Evolutionary conservation across 2,329 filamentous ascomycete species (phyloP), one percentile per base, ranked within the genome.

Genomic region (Rhynchosporium secalis): DNA sequence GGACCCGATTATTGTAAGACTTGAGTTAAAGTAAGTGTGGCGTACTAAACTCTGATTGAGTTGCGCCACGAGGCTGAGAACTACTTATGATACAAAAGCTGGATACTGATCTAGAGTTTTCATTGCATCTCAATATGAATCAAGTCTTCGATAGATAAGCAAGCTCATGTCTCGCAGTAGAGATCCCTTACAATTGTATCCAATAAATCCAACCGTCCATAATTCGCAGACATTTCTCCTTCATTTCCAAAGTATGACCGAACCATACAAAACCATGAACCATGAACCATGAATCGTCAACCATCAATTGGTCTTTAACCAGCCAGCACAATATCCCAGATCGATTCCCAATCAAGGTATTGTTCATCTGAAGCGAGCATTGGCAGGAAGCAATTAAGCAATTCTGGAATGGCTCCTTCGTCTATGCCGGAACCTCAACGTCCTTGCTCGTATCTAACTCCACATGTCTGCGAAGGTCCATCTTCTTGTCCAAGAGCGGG

Each of bases 401-500:
- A 20, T 20, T 20, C 20, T 20, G 20, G 20, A 20, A 20, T 20
- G 20, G 20, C 20, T 20, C 20, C 20, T 1, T 20, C 43, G 10
- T 41, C 51, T 66, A 74, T 5, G 72, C 62, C 48, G 72, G 78
- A 5, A 80, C 78, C 48, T 74, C 76, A 7, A 80, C 78, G 36
- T 79, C 78, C 70, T 79, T 77, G 67, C 76, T 79, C 7, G 82
- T 85, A 66, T 88, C 85, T 70, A 89, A 74, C 76, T 92, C 89
- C 73, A 90, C 85, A 66, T 85, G 82, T 51, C 88, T 78, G 59
- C 87, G 78, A 65, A 91, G 74, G 73, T 91, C 88, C 87, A 91
- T 91, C 8, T 83, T 80, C 72, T 81, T 81, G 68, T 86, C 87
- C 56, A 92, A 76, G 62, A 91, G 72, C 2, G 88, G 89, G 54